Evolutionary conservation across 495 filamentous ascomycete genomes (phyloP), one percentile per base, ranked within the genome.

Genomic region (Neurospora tetraspora): DNA sequence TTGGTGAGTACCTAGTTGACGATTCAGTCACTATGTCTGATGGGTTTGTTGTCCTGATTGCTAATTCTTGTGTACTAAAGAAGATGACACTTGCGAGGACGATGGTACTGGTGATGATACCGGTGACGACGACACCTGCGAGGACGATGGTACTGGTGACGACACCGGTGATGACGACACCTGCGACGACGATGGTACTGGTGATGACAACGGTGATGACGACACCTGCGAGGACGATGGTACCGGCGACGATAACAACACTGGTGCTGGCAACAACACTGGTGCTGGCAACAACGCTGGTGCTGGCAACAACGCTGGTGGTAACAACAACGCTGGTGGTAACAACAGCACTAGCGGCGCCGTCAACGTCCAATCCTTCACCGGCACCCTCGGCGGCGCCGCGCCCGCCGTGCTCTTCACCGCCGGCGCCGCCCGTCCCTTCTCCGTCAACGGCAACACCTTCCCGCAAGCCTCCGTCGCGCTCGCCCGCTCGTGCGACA

Each of bases 281-380:
- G 70, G 37, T 9, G 73, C 6, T 61, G 59, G 45, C 45, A 71
- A 31, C 31, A 39, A 71, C 36, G 73, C 69, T 18, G 74, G 42
- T 31, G 76, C 2, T 31, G 31, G 74, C 31, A 59, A 76, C 74
- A 77, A 84, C 45, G 83, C 87, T 65, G 85, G 83, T 74, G 83
- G 80, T 73, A 80, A 84, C 69, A 78, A 79, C 72, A 79, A 81
- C 39, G 80, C 81, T 74, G 80, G 80, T 34, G 79, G 16, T 43
- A 16, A 10, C n/a, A 47, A 11, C n/a, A 59, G 31, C 47, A 59
- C 20, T 27, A 23, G 81, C 27, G 79, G 77, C 27, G 77, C 74
- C 34, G 77, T 79, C 75, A 85, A 89, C 77, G 81, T 89, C 59
- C 88, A 90, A 79, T 77, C 82, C 70, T 90, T 89, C 84, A 85